Conservation (phyloP, 1,284 basidiomycete species). For the Puccinia coronata region DNA sequence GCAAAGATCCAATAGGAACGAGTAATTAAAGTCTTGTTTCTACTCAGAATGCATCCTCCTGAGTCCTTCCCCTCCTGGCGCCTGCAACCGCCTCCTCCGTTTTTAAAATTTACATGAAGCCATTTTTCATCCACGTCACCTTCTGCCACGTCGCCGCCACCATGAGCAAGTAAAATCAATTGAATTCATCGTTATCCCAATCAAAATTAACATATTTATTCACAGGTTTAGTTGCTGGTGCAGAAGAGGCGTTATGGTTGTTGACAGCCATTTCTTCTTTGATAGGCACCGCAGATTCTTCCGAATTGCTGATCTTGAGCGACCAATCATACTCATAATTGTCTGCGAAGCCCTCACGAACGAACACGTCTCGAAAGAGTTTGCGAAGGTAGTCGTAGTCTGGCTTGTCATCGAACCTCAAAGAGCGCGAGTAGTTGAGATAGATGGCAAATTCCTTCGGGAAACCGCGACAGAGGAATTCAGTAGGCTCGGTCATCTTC, state of each 20-base stretch:
- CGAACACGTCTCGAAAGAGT: conserved; percentile 46
- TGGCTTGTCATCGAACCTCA: conserved; percentile 48
- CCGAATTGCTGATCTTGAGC: background rate
- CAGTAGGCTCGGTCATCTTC: conserved; percentile 4
- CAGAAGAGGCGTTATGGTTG: background rate
- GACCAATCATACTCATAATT: conserved; percentile 50
- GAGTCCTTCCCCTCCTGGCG: no score
- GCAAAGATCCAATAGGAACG: no score
- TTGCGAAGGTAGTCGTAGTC: conserved; percentile 49
- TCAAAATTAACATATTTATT: no score
- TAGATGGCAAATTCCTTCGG: conserved; percentile 38
- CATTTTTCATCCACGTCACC: no score
- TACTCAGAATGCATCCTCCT: no score
- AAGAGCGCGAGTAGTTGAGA: conserved; percentile 46
- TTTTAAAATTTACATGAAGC: no score
- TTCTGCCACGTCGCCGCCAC: no score
- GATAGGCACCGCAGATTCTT: background rate
- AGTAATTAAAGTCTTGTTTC: no score
- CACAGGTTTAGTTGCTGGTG: background rate
- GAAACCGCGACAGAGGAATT: conserved; percentile 27
- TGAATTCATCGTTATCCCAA: no score
- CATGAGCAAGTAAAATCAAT: no score
- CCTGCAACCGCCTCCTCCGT: no score
- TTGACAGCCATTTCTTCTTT: background rate
- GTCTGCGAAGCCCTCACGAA: conserved; percentile 29